These are phyloP conservation scores for Cryptosporidium ubiquitum DNA, from an alignment of 169 alveolate genomes.

Conservation along the genomic window DNA sequence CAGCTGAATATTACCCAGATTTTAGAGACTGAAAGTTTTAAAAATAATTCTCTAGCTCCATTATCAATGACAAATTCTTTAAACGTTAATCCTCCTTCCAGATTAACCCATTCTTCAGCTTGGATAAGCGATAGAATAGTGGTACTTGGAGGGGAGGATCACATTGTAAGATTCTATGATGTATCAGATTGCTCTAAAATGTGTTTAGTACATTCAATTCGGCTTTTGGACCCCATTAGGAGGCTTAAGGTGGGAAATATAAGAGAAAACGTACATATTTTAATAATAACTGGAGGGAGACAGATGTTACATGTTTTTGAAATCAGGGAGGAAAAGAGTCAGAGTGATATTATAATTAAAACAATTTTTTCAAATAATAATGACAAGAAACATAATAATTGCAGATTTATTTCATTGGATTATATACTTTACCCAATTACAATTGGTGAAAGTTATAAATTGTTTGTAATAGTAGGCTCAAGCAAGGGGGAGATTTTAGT, in stretches of 20 bases:
- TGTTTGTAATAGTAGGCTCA: conserved; percentile 33
- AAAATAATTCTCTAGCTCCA: background rate
- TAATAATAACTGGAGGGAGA: conserved; percentile 45
- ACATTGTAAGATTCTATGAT: conserved; percentile 26
- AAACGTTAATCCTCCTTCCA: conserved; percentile 45
- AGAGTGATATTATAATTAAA: background rate
- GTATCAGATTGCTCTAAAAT: conserved; percentile 4
- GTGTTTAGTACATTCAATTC: conserved; percentile 34
- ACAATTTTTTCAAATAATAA: conserved; percentile 27
- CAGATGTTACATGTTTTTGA: conserved; percentile 39
- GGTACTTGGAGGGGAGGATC: conserved; percentile 63
- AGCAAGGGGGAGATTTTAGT: conserved; percentile 44
- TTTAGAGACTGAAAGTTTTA: background rate
- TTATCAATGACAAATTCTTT: background rate
- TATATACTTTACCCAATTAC: background rate
- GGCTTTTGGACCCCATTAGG: conserved; percentile 52
- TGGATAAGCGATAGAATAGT: conserved; percentile 20
- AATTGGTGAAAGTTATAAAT: background rate
- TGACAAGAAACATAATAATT: conserved; percentile 5
- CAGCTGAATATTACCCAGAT: background rate
- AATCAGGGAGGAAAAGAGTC: background rate
- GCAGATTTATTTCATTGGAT: conserved; percentile 38
- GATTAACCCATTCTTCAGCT: conserved; percentile 20
- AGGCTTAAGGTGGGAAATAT: conserved; percentile 14
- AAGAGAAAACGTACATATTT: background rate